phyloP scores from a whole-genome alignment of 202 grass and related monocot species.

The Eragrostis tef region DNA sequence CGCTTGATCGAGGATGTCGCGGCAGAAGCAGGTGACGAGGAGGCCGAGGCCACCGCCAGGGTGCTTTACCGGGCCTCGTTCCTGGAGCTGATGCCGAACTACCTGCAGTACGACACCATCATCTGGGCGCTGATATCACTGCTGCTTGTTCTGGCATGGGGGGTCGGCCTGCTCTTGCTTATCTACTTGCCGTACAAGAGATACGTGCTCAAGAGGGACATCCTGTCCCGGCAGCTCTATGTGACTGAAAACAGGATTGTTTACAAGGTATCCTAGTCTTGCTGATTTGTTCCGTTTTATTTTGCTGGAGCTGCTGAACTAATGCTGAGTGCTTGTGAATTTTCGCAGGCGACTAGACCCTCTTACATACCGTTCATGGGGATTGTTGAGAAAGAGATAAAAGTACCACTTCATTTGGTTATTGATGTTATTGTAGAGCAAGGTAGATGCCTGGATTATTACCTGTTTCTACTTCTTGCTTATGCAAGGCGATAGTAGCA shows the following conservation, averaged over 20 bases:
- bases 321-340: background rate
- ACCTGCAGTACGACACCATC: constrained; percentile 67
- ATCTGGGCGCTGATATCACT: constrained; percentile 73
- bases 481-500: background rate
- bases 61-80: constrained; percentile 70
- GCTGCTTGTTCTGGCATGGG: constrained; percentile 74
- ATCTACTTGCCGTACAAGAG: constrained; percentile 70
- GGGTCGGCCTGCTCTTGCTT: constrained; percentile 67
- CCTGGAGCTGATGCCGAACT: constrained; percentile 52
- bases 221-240: constrained; percentile 57
- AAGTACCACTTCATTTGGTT: constrained; percentile 67
- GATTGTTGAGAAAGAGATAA: constrained; percentile 55
- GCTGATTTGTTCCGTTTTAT: background rate
- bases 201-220: constrained; percentile 67
- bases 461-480: background rate
- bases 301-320: background rate
- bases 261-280: constrained; percentile 61
- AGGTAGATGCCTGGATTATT: constrained; percentile 46
- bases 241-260: constrained; percentile 59
- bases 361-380: constrained; percentile 61
- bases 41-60: constrained; percentile 42
- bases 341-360: constrained; percentile 55
- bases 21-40: constrained; percentile 44
- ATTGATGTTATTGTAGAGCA: constrained; percentile 66
- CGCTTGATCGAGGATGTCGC: constrained; percentile 50